These are phyloP conservation scores for Fragaria nilgerrensis DNA, from an alignment of 306 rosid species.

Conservation along the genomic window DNA sequence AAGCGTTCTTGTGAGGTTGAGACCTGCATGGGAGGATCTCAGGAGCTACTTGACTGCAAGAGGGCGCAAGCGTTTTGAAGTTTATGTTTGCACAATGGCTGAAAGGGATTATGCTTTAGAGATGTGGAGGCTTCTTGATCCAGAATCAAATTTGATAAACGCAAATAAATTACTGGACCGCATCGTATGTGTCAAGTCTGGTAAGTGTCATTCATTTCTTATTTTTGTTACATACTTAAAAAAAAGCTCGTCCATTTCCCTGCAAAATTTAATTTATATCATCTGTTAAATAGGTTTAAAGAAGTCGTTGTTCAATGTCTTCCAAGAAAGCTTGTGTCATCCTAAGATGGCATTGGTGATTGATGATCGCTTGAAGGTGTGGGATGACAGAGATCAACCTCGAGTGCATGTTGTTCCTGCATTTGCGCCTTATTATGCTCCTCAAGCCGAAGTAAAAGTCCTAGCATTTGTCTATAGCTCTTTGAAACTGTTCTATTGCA, in stretches of 20 bases:
- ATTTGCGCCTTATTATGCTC: slow-evolving; percentile 96
- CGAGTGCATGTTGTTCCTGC: slow-evolving; percentile 99
- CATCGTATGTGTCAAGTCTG: slow-evolving; percentile 95
- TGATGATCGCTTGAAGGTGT: slow-evolving; percentile 99
- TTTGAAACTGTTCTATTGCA: slow-evolving; percentile 19
- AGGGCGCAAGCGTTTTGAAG: slow-evolving; percentile 99
- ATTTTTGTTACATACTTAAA: slow-evolving; percentile 15
- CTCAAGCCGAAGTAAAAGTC: slow-evolving; percentile 84
- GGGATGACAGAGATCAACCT: slow-evolving; percentile 99
- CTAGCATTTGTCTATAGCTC: slow-evolving; percentile 16
- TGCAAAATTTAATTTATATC: slow-evolving; percentile 5
- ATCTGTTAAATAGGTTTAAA: slow-evolving; percentile 57
- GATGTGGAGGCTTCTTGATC: slow-evolving; percentile 99
- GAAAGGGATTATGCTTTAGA: slow-evolving; percentile 99
- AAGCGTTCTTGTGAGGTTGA: slow-evolving; percentile 97
- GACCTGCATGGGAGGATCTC: slow-evolving; percentile 99
- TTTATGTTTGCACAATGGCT: slow-evolving; percentile 99
- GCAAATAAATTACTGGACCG: slow-evolving; percentile 81
- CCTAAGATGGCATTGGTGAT: slow-evolving; percentile 96
- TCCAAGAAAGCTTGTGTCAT: slow-evolving; percentile 84
- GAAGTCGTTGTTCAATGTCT: slow-evolving; percentile 92
- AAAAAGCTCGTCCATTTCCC: slow-evolving; percentile 15
- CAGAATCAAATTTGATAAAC: slow-evolving; percentile 89
- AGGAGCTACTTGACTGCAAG: slow-evolving; percentile 93
- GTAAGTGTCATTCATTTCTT: slow-evolving; percentile 45